These are phyloP conservation scores for Thalassiosira hispida DNA, from an alignment of 352 stramenopile genomes.

Conservation along the genomic window DNA sequence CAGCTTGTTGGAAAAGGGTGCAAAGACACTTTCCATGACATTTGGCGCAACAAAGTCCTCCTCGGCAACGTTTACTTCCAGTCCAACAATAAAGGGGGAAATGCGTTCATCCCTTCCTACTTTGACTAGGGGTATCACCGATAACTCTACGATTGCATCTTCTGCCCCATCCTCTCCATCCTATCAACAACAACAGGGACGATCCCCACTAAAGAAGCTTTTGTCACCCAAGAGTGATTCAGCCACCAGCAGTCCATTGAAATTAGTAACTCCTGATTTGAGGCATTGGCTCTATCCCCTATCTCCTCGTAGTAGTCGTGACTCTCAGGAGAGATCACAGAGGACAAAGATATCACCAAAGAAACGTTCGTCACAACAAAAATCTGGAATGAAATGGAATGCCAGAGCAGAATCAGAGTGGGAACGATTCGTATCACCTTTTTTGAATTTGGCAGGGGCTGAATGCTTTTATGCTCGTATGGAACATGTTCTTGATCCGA, in stretches of 20 bases:
- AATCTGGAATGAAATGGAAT: slow-evolving; percentile 28
- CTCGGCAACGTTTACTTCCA: neutral
- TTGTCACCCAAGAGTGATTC: neutral
- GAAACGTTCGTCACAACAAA: neutral
- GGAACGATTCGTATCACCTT: slow-evolving; percentile 56
- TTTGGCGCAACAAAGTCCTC: neutral
- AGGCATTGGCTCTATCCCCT: too few species aligned
- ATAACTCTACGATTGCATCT: neutral
- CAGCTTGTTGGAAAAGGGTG: slow-evolving; percentile 30
- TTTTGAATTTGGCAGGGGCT: slow-evolving; percentile 44
- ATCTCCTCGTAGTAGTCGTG: too few species aligned
- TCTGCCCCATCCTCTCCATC: slow-evolving; percentile 3
- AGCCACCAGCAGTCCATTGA: too few species aligned
- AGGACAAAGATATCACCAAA: too few species aligned
- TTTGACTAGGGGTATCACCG: too few species aligned
- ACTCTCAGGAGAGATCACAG: too few species aligned
- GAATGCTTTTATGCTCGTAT: slow-evolving; percentile 52
- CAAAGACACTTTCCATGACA: neutral
- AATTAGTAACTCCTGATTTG: too few species aligned
- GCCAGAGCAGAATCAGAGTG: slow-evolving; percentile 39
- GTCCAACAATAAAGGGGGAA: too few species aligned
- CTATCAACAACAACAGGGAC: neutral
- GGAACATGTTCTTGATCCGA: slow-evolving; percentile 49
- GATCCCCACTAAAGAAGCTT: neutral
- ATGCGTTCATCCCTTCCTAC: too few species aligned